Conservation (phyloP, 495 filamentous ascomycete species). For the Glonium stellatum region DNA sequence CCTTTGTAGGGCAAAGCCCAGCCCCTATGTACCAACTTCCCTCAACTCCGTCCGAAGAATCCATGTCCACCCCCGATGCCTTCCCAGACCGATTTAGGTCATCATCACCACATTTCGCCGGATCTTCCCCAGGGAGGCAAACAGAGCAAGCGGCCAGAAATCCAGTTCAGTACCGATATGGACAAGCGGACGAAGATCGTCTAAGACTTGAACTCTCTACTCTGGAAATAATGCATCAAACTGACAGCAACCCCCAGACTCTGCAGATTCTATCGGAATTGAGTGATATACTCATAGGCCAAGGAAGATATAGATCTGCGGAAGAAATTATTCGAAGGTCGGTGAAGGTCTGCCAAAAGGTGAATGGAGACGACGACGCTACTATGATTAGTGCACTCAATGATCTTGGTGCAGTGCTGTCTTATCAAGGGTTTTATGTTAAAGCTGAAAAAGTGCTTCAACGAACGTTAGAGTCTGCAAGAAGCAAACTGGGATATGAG, state of each 20-base stretch:
- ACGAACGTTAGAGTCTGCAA: too few relatives aligned
- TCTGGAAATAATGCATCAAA: conserved; percentile 7
- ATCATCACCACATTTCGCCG: background rate
- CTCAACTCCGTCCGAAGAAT: conserved; percentile 1
- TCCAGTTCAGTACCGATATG: conserved; percentile 13
- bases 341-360: conserved; percentile 8
- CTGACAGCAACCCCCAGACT: conserved; percentile 9
- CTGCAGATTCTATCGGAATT: conserved; percentile 10
- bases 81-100: conserved; percentile 9
- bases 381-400: conserved; percentile 1
- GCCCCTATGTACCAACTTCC: conserved; percentile 15
- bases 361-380: conserved; percentile 6
- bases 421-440: conserved; percentile 13
- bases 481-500: too few relatives aligned
- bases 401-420: background rate
- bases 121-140: background rate
- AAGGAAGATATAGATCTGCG: conserved; percentile 24
- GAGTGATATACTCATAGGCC: conserved; percentile 14
- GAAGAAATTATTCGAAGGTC: conserved; percentile 18
- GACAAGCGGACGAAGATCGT: conserved; percentile 18
- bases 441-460: conserved; percentile 8
- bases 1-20: conserved; percentile 24
- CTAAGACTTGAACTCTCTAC: conserved; percentile 15
- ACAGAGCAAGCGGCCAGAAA: background rate
- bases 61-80: background rate